Percentiles rank a stretch among this genome's conserved stretches.
Evolutionary conservation across 345 rosid genomes (phyloP).

Genomic region (Ailanthus altissimus): DNA sequence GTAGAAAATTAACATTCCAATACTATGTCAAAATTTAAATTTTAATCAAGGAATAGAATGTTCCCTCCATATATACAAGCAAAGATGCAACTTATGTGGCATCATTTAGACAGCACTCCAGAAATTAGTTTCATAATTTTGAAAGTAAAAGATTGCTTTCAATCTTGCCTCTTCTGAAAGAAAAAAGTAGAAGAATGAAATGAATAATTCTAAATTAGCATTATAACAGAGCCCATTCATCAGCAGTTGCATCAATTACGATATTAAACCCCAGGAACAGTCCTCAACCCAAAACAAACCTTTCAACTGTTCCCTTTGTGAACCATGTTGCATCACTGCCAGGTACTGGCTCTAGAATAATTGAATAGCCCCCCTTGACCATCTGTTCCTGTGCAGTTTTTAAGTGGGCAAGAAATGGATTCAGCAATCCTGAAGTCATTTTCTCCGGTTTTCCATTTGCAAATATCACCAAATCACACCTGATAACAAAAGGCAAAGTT

Average conservation of each 20-base stretch:
- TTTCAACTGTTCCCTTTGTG: constrained; percentile 77
- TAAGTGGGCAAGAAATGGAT: constrained; percentile 88
- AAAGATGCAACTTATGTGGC: not conserved
- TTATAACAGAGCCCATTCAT: not conserved
- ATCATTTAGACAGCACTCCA: not conserved
- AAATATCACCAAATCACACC: constrained; percentile 86
- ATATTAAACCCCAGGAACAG: not conserved
- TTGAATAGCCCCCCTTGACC: constrained; percentile 89
- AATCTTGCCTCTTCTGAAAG: not conserved
- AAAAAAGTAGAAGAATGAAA: not conserved
- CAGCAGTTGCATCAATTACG: not conserved
- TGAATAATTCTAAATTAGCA: not conserved
- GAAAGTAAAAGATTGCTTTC: constrained; percentile 3
- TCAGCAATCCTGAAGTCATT: constrained; percentile 84
- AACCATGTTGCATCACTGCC: constrained; percentile 70
- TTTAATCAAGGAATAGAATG: not conserved
- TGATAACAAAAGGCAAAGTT: constrained; percentile 27
- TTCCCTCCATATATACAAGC: not conserved
- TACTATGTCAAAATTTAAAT: not conserved
- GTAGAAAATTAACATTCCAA: not conserved
- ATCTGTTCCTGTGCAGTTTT: constrained; percentile 81
- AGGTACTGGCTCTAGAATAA: constrained; percentile 68
- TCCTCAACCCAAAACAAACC: constrained; percentile 38
- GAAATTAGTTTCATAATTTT: not conserved
- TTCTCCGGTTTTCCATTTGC: constrained; percentile 84